phyloP scores from a whole-genome alignment of 805 yeast genomes.

The Metschnikowia similis region DNA sequence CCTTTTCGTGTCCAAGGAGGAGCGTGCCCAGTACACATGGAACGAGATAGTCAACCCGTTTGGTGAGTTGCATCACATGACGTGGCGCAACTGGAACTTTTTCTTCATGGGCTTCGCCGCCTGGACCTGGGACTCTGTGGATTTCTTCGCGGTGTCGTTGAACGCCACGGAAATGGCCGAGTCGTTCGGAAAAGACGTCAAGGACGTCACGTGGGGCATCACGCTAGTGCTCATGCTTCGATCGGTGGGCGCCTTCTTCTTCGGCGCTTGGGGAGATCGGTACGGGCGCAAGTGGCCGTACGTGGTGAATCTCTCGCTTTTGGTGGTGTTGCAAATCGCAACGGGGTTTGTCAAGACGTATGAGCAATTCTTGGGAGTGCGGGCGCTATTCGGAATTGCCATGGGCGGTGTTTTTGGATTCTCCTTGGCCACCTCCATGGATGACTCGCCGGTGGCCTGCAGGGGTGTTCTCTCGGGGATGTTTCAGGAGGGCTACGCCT shows the following conservation, averaged over 20 bases:
- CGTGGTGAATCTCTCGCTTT: slow-evolving; percentile 40
- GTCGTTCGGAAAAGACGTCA: slow-evolving; percentile 41
- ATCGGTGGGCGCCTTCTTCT: slow-evolving; percentile 60
- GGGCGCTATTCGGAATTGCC: slow-evolving; percentile 61
- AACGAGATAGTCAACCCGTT: slow-evolving; percentile 56
- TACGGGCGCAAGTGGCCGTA: slow-evolving; percentile 61
- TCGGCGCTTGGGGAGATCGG: slow-evolving; percentile 57
- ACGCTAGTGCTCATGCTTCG: slow-evolving; percentile 66
- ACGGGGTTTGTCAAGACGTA: slow-evolving; percentile 58
- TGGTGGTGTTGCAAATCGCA: slow-evolving; percentile 56
- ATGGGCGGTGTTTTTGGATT: slow-evolving; percentile 73
- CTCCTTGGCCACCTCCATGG: slow-evolving; percentile 62
- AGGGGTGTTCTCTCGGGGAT: slow-evolving; percentile 61
- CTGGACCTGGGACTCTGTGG: slow-evolving; percentile 68
- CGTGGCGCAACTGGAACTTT: slow-evolving; percentile 45
- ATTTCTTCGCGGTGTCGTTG: slow-evolving; percentile 55
- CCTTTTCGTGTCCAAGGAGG: slow-evolving; percentile 44
- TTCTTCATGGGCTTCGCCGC: slow-evolving; percentile 50
- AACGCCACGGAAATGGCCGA: slow-evolving; percentile 47
- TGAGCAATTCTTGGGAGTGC: slow-evolving; percentile 54
- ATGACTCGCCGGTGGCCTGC: slow-evolving; percentile 55
- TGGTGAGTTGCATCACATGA: slow-evolving; percentile 12
- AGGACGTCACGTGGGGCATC: slow-evolving; percentile 64
- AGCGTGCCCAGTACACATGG: slow-evolving; percentile 31
- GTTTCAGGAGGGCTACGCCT: slow-evolving; percentile 77